Evolutionary conservation across 371 early-diverging fungal genomes (phyloP).

Genomic region (Coemansia sp.): DNA sequence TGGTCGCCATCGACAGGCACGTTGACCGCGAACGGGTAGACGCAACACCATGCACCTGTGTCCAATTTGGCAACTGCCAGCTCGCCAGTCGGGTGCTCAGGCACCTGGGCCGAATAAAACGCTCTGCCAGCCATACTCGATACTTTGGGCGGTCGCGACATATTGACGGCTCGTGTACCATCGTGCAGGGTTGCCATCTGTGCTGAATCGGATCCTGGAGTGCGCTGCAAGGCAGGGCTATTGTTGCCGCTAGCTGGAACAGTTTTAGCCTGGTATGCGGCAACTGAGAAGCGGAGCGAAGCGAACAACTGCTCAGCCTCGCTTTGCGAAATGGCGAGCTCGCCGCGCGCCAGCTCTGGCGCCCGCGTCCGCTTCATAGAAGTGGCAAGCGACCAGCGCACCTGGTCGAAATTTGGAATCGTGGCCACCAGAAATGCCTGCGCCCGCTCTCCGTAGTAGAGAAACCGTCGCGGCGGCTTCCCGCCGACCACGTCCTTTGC

Average conservation of each 20-base stretch:
- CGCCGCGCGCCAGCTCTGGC: slow-evolving; percentile 7
- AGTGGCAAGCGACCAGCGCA: slow-evolving; percentile 29
- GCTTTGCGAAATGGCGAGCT: slow-evolving; percentile 19
- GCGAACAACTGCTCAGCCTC: slow-evolving; percentile 27
- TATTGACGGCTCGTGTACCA: not conserved
- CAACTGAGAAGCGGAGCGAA: slow-evolving; percentile 13
- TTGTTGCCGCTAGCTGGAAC: slow-evolving; percentile 1
- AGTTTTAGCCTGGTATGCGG: slow-evolving; percentile 21
- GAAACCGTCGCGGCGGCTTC: slow-evolving; percentile 12
- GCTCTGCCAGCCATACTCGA: slow-evolving; percentile 9
- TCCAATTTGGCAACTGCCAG: slow-evolving; percentile 10
- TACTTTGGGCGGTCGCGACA: slow-evolving; percentile 2
- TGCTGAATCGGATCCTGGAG: not conserved
- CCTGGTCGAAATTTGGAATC: slow-evolving; percentile 38
- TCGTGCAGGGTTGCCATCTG: not conserved
- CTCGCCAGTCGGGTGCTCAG: not conserved
- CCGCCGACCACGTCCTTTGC: slow-evolving; percentile 21
- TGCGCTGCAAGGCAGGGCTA: slow-evolving; percentile 7
- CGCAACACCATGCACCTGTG: slow-evolving; percentile 33
- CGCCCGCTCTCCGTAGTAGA: slow-evolving; percentile 32
- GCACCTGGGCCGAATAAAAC: slow-evolving; percentile 6
- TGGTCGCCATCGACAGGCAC: slow-evolving; percentile 1
- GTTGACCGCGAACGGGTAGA: slow-evolving; percentile 28
- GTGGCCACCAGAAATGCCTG: slow-evolving; percentile 27
- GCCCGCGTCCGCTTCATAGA: slow-evolving; percentile 26